Percentiles rank a stretch among this genome's conserved stretches.
These are phyloP conservation scores for Wickerhamomyces hampshirensis DNA, from an alignment of 805 yeast genomes.

Conservation along the genomic window DNA sequence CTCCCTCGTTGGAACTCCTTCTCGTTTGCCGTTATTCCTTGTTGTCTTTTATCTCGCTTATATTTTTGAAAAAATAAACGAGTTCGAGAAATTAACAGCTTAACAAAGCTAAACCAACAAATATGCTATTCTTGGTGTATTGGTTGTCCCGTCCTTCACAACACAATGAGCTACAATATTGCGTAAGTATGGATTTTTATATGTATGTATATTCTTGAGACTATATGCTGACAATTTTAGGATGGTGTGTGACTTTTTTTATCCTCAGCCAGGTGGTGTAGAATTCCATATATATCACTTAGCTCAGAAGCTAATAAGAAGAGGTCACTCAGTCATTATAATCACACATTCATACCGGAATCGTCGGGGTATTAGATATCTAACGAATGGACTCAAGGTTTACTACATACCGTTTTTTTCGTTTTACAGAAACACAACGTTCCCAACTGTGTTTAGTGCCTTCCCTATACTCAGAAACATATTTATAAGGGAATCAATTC, in stretches of 20 bases:
- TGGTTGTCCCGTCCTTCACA: too few species aligned
- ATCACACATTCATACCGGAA: slow-evolving; percentile 87
- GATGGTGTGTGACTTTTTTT: slow-evolving; percentile 96
- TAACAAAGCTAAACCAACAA: too few species aligned
- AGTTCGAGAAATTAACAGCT: too few species aligned
- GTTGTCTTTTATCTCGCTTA: too few species aligned
- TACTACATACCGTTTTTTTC: slow-evolving; percentile 84
- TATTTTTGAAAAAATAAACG: too few species aligned
- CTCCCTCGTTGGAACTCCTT: neutral
- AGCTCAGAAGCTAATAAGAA: slow-evolving; percentile 70
- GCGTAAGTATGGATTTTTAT: slow-evolving; percentile 24
- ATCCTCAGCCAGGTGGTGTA: slow-evolving; percentile 98
- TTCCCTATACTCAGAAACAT: slow-evolving; percentile 85
- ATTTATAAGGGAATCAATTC: slow-evolving; percentile 76
- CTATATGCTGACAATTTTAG: slow-evolving; percentile 19
- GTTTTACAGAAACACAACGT: slow-evolving; percentile 76
- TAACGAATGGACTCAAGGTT: slow-evolving; percentile 89
- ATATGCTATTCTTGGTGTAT: too few species aligned
- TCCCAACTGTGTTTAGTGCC: slow-evolving; percentile 85
- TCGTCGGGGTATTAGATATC: slow-evolving; percentile 73
- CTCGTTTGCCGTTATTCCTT: too few species aligned
- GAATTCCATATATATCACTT: slow-evolving; percentile 93
- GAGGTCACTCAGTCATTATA: slow-evolving; percentile 83
- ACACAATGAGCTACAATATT: slow-evolving; percentile 26
- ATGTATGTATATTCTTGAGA: neutral